Evolutionary conservation across 2,329 filamentous ascomycete genomes (phyloP), one percentile per base, ranked within the genome.

Genomic region (Emergomyces orientalis): DNA sequence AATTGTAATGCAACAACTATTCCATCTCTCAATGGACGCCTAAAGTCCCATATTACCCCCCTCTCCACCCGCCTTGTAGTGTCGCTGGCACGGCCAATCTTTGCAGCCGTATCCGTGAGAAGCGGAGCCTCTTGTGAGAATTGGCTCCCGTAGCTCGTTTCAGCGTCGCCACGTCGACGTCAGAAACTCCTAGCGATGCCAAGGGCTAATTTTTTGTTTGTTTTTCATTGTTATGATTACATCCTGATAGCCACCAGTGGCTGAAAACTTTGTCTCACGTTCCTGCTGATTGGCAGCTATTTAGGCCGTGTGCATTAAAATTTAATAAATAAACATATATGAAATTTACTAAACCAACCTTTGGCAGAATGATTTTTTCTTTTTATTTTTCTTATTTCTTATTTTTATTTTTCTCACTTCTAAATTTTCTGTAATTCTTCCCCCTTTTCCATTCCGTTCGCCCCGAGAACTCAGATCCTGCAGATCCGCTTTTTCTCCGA

Each of bases 401-500:
- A 13, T 17, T 19, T 19, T 34, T 30, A 14, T 19, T 27, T 14
- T 19, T 30, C 17, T 6, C 5, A 19, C 14, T 43, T 43, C 8
- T n/a, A 1, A 30, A 5, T 13, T 17, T 51, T 27, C 5, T 45
- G 43, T 22, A 30, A 2, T 19, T 19, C 55, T 41, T 25, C 11
- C 34, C 34, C 11, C 55, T 30, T 43, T 34, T 19, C 34, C 34
- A 25, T 41, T 57, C 39, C 39, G 30, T 27, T 27, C 17, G 6
- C 37, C 1, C 55, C 25, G 17, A 32, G 56, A 22, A 45, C 22
- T 32, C 27, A n/a, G 22, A 59, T 32, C 39, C 56, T 45, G 25
- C 14, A n/a, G 56, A 5, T 63, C 63, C 63, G 63, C 65, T 56
- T 54, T 62, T 61, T 52, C 58, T 57, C 56, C 39, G 56, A 59